Evolutionary conservation across 768 basidiomycete species (phyloP), one percentile per base, ranked within the genome.

Genomic region (Suillus americanus): DNA sequence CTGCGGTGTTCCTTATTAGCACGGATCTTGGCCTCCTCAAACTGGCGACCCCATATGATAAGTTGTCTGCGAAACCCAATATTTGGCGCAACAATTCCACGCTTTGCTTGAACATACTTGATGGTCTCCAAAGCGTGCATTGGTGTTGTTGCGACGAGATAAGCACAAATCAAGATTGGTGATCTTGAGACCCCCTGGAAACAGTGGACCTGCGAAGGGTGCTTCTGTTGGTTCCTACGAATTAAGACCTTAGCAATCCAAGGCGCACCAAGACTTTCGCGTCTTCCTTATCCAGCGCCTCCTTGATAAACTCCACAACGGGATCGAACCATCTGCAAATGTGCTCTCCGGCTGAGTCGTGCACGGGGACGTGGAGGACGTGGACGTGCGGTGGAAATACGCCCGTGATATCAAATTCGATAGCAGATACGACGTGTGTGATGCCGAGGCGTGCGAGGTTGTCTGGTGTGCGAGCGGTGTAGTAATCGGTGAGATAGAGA

Each of bases 151-250:
- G 81, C 81, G 23, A 88, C 75, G 50, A 89, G 78, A 75, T 91
- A 93, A 61, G 90, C 92, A 66, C 88, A 87, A 4, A 92, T 86
- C 33, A 92, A 83, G 5, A 89, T 91, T 1, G 91, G 83, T 50
- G 89, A 90, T 28, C 92, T 83, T 69, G 89, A 90, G 64, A 92
- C 82, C 48, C 92, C 92, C 75, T 87, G 86, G 46, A 86, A 75
- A 72, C 92, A 93, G 73, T 94, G 92, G 14, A 93, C 89, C 90
- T 92, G 37, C 62, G 57, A 41, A 28, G 5, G 25, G 18, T 20
- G 16, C 64, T 53, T 46, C 53, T 40, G 16, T 59, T 41, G 66
- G 60, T 40, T 25, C 23, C 53, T 14, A 62, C 62, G 10, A 23
- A 60, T 18, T 48, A 43, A 12, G 51, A 25, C 51, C 41, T 16